Evolutionary conservation across 139 green algal species (phyloP), one percentile per base, ranked within the genome.

Genomic region (Micromonas commoda): DNA sequence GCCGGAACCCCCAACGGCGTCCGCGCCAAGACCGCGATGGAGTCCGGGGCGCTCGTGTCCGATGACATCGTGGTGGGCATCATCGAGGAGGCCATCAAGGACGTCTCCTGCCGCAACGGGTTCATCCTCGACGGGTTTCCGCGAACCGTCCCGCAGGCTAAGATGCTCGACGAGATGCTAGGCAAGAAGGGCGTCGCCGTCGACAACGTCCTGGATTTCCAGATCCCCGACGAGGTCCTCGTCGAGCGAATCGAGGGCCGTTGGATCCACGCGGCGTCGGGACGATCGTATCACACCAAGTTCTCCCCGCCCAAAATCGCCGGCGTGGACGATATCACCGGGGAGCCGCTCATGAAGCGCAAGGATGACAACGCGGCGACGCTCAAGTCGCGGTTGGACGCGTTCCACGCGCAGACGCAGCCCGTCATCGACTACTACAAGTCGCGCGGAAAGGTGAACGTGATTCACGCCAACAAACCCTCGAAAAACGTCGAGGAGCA

Each of bases 351-450:
- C 21, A 90, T 98, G 29, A 84, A 90, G 80, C 87, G 95, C 52
- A 98, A 98, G 85, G 95, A 99, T 82, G 95, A 99, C 88, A 99
- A 97, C 80, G 93, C 91, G 5, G 93, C 98, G 51, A 97, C 93
- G 9, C 87, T 99, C 16, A 96, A 96, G 82, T 87, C 82, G 24
- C 88, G 95, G 1, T 85, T 99, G 57, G 77, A 65, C 3, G 90
- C 93, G 2, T 99, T 98, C 87, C 92, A 96, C 76, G 81, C 78
- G 26, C 92, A 98, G 85, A 99, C 95, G 45, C 32, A 72, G 26
- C 83, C 83, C 19, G 83, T 88, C 9, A 85, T 80, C 38, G 64
- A 80, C 5, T 80, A 80, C 38, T 80, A 80, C 32, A 31, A 37
- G 32, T 54, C 38, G 52, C 28, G 29, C n/a, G 52, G 63, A 13